phyloP scores from a whole-genome alignment of 352 stramenopile species.

The Pythium rishiriense region DNA sequence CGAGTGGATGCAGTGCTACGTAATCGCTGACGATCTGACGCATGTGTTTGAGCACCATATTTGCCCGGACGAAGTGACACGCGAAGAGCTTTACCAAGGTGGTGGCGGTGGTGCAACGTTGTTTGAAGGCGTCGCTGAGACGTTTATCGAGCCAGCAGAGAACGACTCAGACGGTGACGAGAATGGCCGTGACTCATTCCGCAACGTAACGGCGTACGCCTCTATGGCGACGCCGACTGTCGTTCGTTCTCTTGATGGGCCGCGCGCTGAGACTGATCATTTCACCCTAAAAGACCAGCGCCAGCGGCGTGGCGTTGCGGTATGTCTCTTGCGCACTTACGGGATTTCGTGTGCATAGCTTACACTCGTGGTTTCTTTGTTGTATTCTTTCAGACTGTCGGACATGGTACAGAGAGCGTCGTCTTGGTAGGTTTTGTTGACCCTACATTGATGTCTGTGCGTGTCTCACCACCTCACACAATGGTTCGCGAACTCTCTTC shows the following conservation, averaged over 20 bases:
- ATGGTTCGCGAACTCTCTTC: neutral
- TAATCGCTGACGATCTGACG: conserved; percentile 80
- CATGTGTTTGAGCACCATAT: conserved; percentile 58
- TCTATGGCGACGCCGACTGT: conserved; percentile 44
- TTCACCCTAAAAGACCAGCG: neutral
- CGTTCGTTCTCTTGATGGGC: neutral
- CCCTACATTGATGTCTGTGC: neutral
- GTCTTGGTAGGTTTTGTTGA: conserved; percentile 38
- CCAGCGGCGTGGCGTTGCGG: conserved; percentile 11
- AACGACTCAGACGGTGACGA: conserved; percentile 6
- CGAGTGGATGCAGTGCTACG: conserved; percentile 83
- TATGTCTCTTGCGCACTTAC: neutral
- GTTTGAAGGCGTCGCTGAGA: conserved; percentile 47
- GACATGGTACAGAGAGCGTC: conserved; percentile 41
- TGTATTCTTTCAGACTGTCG: conserved; percentile 27
- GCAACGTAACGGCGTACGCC: conserved; percentile 53
- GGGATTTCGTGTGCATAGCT: no score
- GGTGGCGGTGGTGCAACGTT: conserved; percentile 38
- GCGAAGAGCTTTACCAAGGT: conserved; percentile 41
- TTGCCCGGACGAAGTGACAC: conserved; percentile 44
- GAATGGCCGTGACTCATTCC: conserved; percentile 37
- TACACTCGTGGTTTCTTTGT: neutral
- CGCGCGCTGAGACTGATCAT: neutral
- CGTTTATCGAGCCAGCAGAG: conserved; percentile 43
- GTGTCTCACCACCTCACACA: no score